Percentiles rank a stretch among this genome's conserved stretches.
phyloP scores from a whole-genome alignment of 2,329 filamentous ascomycete genomes.

The Scopulariopsis brevicaulis region DNA sequence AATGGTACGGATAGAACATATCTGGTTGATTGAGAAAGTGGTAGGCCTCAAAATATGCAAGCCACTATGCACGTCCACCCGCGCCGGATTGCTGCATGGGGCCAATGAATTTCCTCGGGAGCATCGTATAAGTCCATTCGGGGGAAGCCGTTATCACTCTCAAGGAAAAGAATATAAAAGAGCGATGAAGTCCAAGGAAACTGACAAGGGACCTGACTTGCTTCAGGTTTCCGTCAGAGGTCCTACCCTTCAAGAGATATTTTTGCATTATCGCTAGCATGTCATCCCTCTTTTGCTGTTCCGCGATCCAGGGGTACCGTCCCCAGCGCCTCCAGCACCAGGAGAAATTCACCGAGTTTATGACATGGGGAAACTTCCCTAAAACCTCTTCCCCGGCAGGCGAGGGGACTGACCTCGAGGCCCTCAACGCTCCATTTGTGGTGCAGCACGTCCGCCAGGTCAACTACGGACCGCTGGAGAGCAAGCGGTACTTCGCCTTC shows the following conservation, averaged over 20 bases:
- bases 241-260: not conserved
- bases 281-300: conserved; percentile 15
- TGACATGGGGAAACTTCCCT: conserved; percentile 19
- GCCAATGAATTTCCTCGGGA: not conserved
- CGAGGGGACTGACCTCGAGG: conserved; percentile 5
- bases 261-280: conserved; percentile 4
- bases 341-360: conserved; percentile 13
- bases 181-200: not conserved
- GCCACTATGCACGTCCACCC: not conserved
- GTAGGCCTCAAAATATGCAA: not conserved
- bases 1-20: not conserved
- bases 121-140: not conserved
- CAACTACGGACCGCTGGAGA: conserved; percentile 30
- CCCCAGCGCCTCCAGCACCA: conserved; percentile 13
- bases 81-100: not conserved
- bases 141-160: not conserved
- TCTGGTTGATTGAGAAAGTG: not conserved
- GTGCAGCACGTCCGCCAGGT: conserved; percentile 31
- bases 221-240: not conserved
- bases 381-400: conserved; percentile 7
- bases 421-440: conserved; percentile 11
- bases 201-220: not conserved
- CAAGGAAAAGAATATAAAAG: not conserved
- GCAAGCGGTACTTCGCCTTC: conserved; percentile 27
- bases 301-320: conserved; percentile 11